These are phyloP conservation scores for Elasticomyces elasticus DNA, from an alignment of 495 filamentous ascomycete species.

Conservation along the genomic window DNA sequence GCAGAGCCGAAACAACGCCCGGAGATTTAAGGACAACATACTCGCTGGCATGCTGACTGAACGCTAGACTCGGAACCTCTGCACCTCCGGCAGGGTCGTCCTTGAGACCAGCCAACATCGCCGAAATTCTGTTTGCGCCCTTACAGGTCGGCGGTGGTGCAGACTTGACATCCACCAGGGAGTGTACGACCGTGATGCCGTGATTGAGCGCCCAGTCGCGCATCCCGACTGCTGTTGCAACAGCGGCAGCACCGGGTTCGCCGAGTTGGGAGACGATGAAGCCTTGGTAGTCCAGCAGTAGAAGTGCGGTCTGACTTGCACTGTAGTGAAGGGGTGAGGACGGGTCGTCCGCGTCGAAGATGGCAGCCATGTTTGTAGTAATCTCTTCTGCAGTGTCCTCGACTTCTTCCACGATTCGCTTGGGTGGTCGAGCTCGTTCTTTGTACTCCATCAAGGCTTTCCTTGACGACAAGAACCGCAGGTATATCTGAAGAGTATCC, in stretches of 20 bases:
- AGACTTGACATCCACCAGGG: constrained; percentile 23
- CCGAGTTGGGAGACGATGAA: constrained; percentile 19
- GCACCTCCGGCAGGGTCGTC: constrained; percentile 10
- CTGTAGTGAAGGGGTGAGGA: constrained; percentile 26
- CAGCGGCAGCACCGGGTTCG: constrained; percentile 11
- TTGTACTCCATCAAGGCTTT: too few species aligned
- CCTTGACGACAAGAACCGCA: too few species aligned
- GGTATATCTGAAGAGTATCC: too few species aligned
- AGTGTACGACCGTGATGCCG: constrained; percentile 29
- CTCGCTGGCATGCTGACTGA: constrained; percentile 11
- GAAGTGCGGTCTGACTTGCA: constrained; percentile 28
- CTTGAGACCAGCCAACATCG: constrained; percentile 8
- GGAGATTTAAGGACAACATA: constrained; percentile 23
- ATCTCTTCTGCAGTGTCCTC: not conserved
- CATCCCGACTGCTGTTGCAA: constrained; percentile 22
- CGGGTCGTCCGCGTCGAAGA: constrained; percentile 15
- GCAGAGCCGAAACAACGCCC: constrained; percentile 28
- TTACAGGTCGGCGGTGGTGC: constrained; percentile 27
- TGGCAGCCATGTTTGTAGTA: constrained; percentile 12
- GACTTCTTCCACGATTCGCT: too few species aligned
- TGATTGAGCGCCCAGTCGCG: constrained; percentile 26
- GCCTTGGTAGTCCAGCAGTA: constrained; percentile 31
- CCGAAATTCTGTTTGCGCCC: constrained; percentile 7
- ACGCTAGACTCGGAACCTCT: constrained; percentile 20
- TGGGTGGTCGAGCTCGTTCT: too few species aligned